Evolutionary conservation across 805 yeast genomes (phyloP), one percentile per base, ranked within the genome.

Genomic region (Kregervanrija fluxuum): DNA sequence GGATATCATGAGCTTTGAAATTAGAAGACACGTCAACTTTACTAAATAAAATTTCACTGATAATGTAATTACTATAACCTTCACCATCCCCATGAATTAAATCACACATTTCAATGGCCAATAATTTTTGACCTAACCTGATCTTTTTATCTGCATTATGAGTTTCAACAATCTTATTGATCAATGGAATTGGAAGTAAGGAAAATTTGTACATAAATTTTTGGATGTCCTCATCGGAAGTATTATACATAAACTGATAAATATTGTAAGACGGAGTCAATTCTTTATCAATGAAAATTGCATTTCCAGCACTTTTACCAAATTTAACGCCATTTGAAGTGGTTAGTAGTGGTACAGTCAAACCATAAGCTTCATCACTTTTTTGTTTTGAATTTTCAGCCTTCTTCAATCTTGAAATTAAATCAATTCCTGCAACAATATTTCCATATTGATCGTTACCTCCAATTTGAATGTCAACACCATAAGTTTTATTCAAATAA

Each of bases 361-460:
- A 53, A 0, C 97, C 98, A 61, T 66, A 85, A 3, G 77, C 73
- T 1, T 66, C 61, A 33, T 56, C 46, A 33, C 22, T 6, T 3
- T 38, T 41, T 15, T 33, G 14, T 9, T 43, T 37, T 11, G 30
- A 31, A 3, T 38, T 37, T 35, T 52, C 59, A 11, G 59, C 55
- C 37, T 50, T 55, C 22, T 47, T 50, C 43, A 85, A 60, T 49
- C 95, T 68, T 1, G 82, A 70, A 35, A 90, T 88, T 46, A 93
- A 70, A 56, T 93, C 99, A 35, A 86, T 76, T 0, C 99, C 99
- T 0, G 98, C 97, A 2, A 95, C 87, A 47, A 93, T 93, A 56
- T 93, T 93, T 1, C 99, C 99, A 89, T 96, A 93, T 64, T 93
- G 99, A 61, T 93, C 99, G 59, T 85, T 89, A 5, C 99, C 99